These are phyloP conservation scores for Amanita polypyramis DNA, from an alignment of 768 basidiomycete species.

Conservation along the genomic window DNA sequence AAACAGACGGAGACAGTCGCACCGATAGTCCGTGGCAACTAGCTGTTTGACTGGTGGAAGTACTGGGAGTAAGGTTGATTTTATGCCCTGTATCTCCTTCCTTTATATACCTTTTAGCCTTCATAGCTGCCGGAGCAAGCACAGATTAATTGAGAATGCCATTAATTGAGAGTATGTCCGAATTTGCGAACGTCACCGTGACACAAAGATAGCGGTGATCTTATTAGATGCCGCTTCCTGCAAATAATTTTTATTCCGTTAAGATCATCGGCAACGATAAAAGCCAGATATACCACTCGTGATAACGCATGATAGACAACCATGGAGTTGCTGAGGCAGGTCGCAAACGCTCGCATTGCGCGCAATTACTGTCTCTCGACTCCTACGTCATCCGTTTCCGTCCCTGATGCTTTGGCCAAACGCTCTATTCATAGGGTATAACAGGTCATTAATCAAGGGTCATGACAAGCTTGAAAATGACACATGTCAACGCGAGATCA, in stretches of 20 bases:
- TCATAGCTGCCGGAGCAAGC: background rate
- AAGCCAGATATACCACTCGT: background rate
- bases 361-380: no score
- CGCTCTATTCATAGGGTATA: no score
- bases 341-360: no score
- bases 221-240: background rate
- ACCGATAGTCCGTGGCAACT: background rate
- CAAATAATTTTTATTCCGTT: background rate
- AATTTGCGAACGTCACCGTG: background rate
- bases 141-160: background rate
- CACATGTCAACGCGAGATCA: no score
- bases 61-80: background rate
- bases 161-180: no score
- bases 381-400: no score
- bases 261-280: background rate
- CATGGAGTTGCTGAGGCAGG: no score
- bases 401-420: no score
- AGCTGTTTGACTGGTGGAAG: background rate
- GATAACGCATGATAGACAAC: no score
- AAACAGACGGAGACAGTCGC: background rate
- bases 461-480: no score
- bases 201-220: background rate
- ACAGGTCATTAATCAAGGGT: no score
- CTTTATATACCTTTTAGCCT: constrained; percentile 4
- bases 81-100: background rate